Conservation (phyloP, 768 basidiomycete genomes). For the Filobasidium wieringae region DNA sequence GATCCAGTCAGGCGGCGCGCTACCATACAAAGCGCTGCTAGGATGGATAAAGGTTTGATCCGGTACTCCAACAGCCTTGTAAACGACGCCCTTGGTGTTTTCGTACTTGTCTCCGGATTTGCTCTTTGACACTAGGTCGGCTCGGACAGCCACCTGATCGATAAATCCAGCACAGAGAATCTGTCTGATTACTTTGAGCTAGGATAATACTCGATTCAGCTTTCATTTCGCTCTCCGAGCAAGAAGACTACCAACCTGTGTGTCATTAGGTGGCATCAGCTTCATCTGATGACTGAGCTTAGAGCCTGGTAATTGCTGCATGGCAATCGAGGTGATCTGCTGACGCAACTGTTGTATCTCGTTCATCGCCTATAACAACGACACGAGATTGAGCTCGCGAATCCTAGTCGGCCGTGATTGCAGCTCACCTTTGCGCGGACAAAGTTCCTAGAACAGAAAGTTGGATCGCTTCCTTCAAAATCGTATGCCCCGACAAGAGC, state of each 20-base stretch:
- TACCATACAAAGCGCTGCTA: conserved; percentile 57
- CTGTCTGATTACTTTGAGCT: conserved; percentile 85
- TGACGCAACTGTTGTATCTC: conserved; percentile 90
- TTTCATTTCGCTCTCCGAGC: conserved; percentile 6
- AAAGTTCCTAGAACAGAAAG: conserved; percentile 81
- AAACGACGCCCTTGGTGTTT: conserved; percentile 67
- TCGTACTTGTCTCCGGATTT: conserved; percentile 54
- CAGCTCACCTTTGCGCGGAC: conserved; percentile 66
- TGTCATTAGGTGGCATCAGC: conserved; percentile 61
- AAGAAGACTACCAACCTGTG: conserved; percentile 50
- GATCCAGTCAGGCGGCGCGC: conserved; percentile 66
- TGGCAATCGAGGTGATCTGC: conserved; percentile 76
- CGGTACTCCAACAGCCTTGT: conserved; percentile 61
- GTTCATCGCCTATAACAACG: conserved; percentile 69
- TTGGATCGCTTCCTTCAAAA: conserved; percentile 64
- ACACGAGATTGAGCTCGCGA: neutral
- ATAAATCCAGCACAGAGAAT: conserved; percentile 80
- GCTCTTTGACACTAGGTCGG: conserved; percentile 59
- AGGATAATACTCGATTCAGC: neutral
- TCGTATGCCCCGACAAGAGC: conserved; percentile 97
- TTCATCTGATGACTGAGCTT: conserved; percentile 53
- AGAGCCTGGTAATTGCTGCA: conserved; percentile 57
- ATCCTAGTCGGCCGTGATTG: neutral
- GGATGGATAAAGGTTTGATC: conserved; percentile 82
- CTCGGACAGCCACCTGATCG: conserved; percentile 85